Percentiles rank a stretch among this genome's conserved stretches.
Conservation (phyloP, 192 early-diverging fungal genomes). For the Coemansia sp. region DNA sequence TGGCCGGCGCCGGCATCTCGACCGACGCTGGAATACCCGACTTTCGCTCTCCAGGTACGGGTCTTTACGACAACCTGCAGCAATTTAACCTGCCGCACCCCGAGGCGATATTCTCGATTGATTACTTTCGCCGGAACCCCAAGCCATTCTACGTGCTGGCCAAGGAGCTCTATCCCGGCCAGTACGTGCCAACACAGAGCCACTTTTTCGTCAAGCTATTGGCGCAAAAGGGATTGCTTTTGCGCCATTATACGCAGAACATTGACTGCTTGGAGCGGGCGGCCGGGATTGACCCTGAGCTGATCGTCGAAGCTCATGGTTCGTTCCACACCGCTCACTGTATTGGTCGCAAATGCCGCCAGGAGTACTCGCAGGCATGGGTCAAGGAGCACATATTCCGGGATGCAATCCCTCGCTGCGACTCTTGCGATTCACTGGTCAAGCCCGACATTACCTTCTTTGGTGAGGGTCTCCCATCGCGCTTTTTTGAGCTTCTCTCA, state of each 20-base stretch:
- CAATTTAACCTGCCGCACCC: slow-evolving; percentile 91
- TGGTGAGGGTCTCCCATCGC: slow-evolving; percentile 82
- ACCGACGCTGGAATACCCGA: slow-evolving; percentile 82
- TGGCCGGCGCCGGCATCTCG: slow-evolving; percentile 93
- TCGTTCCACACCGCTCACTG: slow-evolving; percentile 86
- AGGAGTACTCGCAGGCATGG: slow-evolving; percentile 47
- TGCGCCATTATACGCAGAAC: slow-evolving; percentile 94
- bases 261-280: slow-evolving; percentile 94
- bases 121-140: slow-evolving; percentile 83
- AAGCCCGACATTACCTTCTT: slow-evolving; percentile 99
- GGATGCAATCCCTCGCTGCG: slow-evolving; percentile 72
- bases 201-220: slow-evolving; percentile 90
- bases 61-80: slow-evolving; percentile 89
- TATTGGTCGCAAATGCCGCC: slow-evolving; percentile 51
- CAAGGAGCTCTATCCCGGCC: slow-evolving; percentile 88
- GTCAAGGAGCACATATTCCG: slow-evolving; percentile 59
- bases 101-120: slow-evolving; percentile 93
- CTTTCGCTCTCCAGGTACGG: slow-evolving; percentile 90
- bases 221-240: slow-evolving; percentile 68
- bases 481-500: slow-evolving; percentile 64
- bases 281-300: slow-evolving; percentile 70
- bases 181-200: slow-evolving; percentile 74
- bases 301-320: slow-evolving; percentile 93
- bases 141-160: slow-evolving; percentile 89
- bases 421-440: slow-evolving; percentile 66